Evolutionary conservation across 2,329 filamentous ascomycete species (phyloP).

Genomic region (Trichoderma gracile): DNA sequence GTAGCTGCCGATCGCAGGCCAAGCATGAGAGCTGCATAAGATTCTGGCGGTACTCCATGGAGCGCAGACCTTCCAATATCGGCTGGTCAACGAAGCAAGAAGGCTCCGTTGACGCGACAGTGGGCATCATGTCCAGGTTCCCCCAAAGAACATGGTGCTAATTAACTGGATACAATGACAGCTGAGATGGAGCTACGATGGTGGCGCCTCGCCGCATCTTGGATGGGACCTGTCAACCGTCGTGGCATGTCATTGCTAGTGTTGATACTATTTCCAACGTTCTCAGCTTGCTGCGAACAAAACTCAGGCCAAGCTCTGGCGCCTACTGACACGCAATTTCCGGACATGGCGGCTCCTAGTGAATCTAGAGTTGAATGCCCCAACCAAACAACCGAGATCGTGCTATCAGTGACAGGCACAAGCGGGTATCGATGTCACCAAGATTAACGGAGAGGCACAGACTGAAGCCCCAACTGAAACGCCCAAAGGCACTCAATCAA

Average conservation of each 20-base stretch:
- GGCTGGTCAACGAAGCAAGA: slow-evolving; percentile 15
- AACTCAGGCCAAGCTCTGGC: background rate
- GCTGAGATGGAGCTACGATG: background rate
- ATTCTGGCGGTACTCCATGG: background rate
- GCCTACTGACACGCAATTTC: slow-evolving; percentile 7
- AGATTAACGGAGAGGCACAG: background rate
- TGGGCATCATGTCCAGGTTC: background rate
- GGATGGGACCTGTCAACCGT: background rate
- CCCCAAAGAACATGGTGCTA: slow-evolving; percentile 10
- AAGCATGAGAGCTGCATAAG: background rate
- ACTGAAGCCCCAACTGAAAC: slow-evolving; percentile 20
- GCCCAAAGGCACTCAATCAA: background rate
- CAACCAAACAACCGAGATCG: background rate
- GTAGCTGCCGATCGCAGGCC: slow-evolving; percentile 12
- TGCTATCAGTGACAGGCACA: too few relatives aligned
- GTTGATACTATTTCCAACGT: background rate
- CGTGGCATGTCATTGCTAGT: background rate
- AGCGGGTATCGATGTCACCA: background rate
- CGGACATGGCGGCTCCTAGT: background rate
- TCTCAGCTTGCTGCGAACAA: background rate
- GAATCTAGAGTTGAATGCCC: background rate
- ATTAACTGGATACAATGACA: slow-evolving; percentile 16
- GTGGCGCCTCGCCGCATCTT: background rate
- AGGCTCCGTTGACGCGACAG: background rate
- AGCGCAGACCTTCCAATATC: slow-evolving; percentile 5